Evolutionary conservation across 139 green algal genomes (phyloP), one percentile per base, ranked within the genome.

Genomic region (Auxenochlorella protothecoides): DNA sequence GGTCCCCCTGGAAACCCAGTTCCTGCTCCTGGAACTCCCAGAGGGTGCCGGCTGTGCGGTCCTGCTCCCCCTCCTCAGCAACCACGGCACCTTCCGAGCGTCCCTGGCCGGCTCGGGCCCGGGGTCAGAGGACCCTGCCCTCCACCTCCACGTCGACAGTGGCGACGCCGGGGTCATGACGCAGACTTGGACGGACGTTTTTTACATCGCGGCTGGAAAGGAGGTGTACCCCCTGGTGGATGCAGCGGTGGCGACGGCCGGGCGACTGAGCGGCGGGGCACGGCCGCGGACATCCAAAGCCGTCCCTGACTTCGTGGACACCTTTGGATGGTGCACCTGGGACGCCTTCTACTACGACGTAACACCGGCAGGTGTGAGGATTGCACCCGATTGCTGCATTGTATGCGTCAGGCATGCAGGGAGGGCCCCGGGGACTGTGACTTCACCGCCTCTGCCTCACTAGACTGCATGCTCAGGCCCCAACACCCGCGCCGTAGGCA

Each of bases 261-360:
- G 88, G 0, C 61, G 66, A 0, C 72, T 96, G 12, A 95, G 89
- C 6, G 90, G 88, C 59, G 57, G 51, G 5, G 86, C 88, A 15
- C 72, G 72, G 51, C 85, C 84, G 0, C 81, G 86, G 62, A 55
- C 76, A 54, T 69, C 77, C 9, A 96, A 96, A 83, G 15, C 67
- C 16, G 76, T 92, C 65, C 93, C 93, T 0, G 60, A 76, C 59
- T 85, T 74, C 15, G 72, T 94, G 27, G 91, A 98, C 67, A 80
- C 83, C 53, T 98, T 98, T 85, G 91, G 92, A 13, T 96, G 87
- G 74, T 85, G 79, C 66, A 86, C 93, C 9, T 98, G 93, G 93
- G 93, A 98, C 75, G 93, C 53, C 6, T 53, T 76, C 5, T 76
- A 64, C 52, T 70, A 55, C 5, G 63, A 63, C 52, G 53, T 72